Base-by-base conservation (phyloP, 2,329 filamentous ascomycete species). In the Chaetomium sp. region DNA sequence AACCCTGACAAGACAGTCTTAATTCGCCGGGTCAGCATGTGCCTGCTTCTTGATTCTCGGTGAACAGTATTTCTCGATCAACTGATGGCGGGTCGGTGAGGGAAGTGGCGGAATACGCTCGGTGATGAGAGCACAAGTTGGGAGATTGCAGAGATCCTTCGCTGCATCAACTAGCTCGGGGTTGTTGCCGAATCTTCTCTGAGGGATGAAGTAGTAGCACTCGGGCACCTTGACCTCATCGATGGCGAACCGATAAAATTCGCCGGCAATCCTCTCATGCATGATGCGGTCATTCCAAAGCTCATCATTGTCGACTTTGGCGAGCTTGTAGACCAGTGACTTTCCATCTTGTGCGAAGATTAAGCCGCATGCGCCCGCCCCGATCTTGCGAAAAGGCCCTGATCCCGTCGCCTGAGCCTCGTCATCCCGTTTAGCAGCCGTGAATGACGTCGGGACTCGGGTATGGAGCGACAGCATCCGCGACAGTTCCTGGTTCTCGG, bases 341-440 rank as follows among this genome's bases (percentile, higher is more conserved):
- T 27, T 12, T 2, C n/a, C 40, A 5, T 19, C 10, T 27, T 33
- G 49, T 6, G 49, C 49, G 12, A 45, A 34, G 33, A 52, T 35
- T n/a, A 19, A n/a, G 14, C 41, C 41, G 42, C 49, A 45, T 1
- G n/a, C 10, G 14, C 49, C 49, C 6, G 38, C 32, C 38, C 49
- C 49, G 8, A 51, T 51, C 49, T 43, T 51, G 49, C 32, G 35
- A 41, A 51, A 51, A 5, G 48, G 48, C 37, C 19, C 19, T 27
- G 19, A 27, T 27, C 19, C 19, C 19, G 19, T 27, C 19, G 19
- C 19, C 19, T 27, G 19, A 27, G 19, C 19, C 19, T 27, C 19
- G 19, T 27, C 19, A 27, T 27, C 19, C 19, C 19, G 19, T 27
- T 27, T 3, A 27, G 19, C 19, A 3, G 19, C 19, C 19, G 19